A percentile compares a stretch with the other conserved stretches of the same genome.
Evolutionary conservation across 306 rosid species (phyloP).

Genomic region (Quercus rubra): DNA sequence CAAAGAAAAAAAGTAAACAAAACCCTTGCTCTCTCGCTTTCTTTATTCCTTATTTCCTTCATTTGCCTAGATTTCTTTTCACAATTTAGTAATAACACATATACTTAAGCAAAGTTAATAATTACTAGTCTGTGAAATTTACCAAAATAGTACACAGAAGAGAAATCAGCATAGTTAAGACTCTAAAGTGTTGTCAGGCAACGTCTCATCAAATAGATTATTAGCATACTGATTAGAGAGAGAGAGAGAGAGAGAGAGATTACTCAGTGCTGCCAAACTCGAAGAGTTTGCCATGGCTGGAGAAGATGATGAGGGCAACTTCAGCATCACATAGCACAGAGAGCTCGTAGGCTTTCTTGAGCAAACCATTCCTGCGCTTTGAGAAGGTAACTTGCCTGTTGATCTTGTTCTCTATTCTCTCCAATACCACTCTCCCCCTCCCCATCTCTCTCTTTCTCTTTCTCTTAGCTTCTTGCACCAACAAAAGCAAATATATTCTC

Average conservation of each 20-base stretch:
- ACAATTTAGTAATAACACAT: not conserved
- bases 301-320: conserved; percentile 70
- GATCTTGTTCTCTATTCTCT: conserved; percentile 85
- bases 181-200: no score
- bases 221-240: not conserved
- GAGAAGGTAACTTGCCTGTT: conserved; percentile 84
- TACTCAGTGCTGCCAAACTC: conserved; percentile 72
- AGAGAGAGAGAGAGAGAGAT: not conserved
- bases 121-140: not conserved
- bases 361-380: conserved; percentile 68
- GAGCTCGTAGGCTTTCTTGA: conserved; percentile 84
- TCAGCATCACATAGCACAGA: conserved; percentile 82
- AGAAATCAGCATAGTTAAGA: not conserved
- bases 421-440: conserved; percentile 78
- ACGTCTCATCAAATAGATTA: not conserved
- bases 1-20: not conserved
- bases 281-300: conserved; percentile 75
- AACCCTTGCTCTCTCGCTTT: not conserved
- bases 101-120: not conserved
- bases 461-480: not conserved
- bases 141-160: not conserved
- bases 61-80: not conserved
- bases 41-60: not conserved
- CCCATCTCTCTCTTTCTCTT: conserved; percentile 32
- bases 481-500: not conserved